Evolutionary conservation across 2,329 filamentous ascomycete species (phyloP).

Genomic region (Alternaria sp.): DNA sequence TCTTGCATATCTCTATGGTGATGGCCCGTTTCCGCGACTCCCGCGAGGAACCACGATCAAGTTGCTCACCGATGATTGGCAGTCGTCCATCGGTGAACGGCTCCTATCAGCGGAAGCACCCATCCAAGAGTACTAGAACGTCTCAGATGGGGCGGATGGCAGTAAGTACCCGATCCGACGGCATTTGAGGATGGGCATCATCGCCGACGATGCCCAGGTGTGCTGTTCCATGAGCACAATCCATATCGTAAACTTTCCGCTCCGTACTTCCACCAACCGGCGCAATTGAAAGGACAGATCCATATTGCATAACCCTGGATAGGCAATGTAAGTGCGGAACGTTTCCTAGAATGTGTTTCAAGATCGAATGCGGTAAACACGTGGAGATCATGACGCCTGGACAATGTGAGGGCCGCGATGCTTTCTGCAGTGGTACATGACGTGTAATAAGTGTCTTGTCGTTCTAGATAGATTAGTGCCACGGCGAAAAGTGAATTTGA

Average conservation of each 20-base stretch:
- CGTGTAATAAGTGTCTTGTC: not conserved
- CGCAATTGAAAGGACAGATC: not conserved
- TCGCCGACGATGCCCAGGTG: not conserved
- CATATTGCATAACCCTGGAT: not conserved
- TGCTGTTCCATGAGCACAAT: not conserved
- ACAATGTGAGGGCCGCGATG: not conserved
- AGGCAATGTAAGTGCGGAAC: not conserved
- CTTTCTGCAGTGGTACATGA: not conserved
- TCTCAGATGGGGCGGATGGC: not conserved
- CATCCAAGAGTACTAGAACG: not conserved
- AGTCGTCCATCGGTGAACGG: not conserved
- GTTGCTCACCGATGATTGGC: not conserved
- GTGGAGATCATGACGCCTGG: not conserved
- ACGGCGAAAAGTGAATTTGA: not conserved
- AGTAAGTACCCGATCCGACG: not conserved
- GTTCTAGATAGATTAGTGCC: not conserved
- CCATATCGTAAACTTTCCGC: not conserved
- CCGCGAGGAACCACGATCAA: not conserved
- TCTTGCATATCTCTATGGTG: not conserved
- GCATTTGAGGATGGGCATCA: not conserved
- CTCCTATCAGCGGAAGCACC: not conserved
- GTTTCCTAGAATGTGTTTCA: not conserved
- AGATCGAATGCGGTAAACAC: not conserved
- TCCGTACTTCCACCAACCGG: conserved; percentile 1
- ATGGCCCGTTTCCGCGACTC: not conserved